A percentile compares a stretch with the other conserved stretches of the same genome.
These are phyloP conservation scores for Porpolomopsis calyptriformis DNA, from an alignment of 768 basidiomycete species.

Conservation along the genomic window DNA sequence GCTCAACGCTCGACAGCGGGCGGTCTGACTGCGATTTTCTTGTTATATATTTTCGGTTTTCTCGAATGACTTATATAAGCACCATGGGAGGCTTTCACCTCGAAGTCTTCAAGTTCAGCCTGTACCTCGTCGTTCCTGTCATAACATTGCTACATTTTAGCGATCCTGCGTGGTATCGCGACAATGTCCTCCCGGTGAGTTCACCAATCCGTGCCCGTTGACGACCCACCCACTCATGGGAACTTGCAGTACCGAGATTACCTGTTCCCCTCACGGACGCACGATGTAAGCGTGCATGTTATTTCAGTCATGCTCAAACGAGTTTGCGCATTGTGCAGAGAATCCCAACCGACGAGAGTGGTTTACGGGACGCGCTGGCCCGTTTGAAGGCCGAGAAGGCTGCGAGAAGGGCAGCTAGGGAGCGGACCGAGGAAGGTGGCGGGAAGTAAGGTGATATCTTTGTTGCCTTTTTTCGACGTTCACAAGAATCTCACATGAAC, in stretches of 20 bases:
- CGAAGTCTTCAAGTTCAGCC: conserved; percentile 82
- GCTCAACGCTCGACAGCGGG: no score
- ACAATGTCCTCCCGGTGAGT: conserved; percentile 62
- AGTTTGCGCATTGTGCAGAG: conserved; percentile 25
- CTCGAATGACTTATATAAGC: no score
- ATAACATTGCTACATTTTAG: conserved; percentile 75
- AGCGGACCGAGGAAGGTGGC: no score
- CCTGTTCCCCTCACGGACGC: conserved; percentile 54
- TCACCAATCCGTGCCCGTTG: background rate
- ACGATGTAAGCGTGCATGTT: conserved; percentile 27
- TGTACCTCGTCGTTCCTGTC: conserved; percentile 81
- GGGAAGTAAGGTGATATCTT: no score
- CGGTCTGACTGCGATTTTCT: no score
- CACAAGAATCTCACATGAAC: no score
- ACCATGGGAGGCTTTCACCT: conserved; percentile 69
- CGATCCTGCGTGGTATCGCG: conserved; percentile 78
- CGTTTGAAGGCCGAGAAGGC: conserved; percentile 55
- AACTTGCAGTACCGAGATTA: conserved; percentile 53
- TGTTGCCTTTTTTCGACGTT: no score
- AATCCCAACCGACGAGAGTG: conserved; percentile 56
- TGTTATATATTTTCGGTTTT: no score
- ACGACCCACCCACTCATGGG: background rate
- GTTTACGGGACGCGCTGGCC: conserved; percentile 57
- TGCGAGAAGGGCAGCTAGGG: no score
- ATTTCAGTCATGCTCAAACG: background rate